Conservation (phyloP, 2,329 filamentous ascomycete genomes). For the Alternaria panax region DNA sequence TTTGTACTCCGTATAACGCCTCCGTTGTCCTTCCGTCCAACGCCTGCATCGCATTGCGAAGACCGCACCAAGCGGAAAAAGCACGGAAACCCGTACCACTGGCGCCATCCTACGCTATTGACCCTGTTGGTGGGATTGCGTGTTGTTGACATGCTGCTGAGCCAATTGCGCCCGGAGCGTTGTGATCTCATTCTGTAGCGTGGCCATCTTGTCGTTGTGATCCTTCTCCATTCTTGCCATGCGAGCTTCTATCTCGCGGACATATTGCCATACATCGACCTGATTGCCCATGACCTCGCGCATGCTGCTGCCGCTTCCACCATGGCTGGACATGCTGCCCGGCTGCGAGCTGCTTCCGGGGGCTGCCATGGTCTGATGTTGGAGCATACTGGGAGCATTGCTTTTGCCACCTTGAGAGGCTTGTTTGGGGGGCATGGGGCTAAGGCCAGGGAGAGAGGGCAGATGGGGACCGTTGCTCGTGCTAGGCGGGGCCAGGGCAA, state of each 20-base stretch:
- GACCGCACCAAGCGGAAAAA: constrained; percentile 1
- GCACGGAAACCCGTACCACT: not conserved
- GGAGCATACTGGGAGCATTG: constrained; percentile 51
- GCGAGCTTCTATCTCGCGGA: constrained; percentile 70
- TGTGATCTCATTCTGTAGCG: constrained; percentile 55
- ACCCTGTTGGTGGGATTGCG: constrained; percentile 27
- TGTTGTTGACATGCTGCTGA: constrained; percentile 42
- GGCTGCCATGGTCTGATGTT: constrained; percentile 49
- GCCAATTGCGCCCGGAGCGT: constrained; percentile 49
- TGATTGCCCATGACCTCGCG: constrained; percentile 70
- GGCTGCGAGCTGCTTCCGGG: constrained; percentile 57
- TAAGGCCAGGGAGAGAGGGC: constrained; percentile 53
- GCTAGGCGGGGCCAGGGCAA: constrained; percentile 51
- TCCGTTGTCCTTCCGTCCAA: not conserved
- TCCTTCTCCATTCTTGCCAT: constrained; percentile 58
- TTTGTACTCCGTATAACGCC: constrained; percentile 20
- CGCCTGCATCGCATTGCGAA: not conserved
- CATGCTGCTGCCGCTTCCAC: constrained; percentile 66
- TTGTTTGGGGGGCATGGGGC: constrained; percentile 42
- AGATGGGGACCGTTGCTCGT: constrained; percentile 54
- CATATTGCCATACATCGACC: constrained; percentile 72
- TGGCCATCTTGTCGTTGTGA: constrained; percentile 54
- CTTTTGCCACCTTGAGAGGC: constrained; percentile 42
- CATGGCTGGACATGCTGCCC: constrained; percentile 61
- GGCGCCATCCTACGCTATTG: constrained; percentile 7